phyloP scores from a whole-genome alignment of 2,329 filamentous ascomycete species.

The Myriosclerotinia scirpicola region DNA sequence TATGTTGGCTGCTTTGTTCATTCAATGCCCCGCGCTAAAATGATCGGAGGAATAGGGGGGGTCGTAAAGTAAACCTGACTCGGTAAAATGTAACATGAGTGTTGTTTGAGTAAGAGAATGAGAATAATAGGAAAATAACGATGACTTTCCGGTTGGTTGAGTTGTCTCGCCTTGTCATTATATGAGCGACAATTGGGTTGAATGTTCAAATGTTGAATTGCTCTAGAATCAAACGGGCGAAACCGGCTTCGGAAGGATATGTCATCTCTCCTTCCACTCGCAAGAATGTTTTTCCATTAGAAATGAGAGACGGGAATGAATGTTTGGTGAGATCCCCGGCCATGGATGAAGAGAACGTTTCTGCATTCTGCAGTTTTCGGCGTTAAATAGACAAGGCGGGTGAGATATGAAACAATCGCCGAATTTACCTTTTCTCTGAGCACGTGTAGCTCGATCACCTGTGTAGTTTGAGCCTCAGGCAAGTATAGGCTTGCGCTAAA shows the following conservation, averaged over 20 bases:
- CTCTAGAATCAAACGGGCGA: constrained; percentile 2
- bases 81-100: background rate
- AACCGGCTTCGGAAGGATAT: constrained; percentile 21
- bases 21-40: constrained; percentile 29
- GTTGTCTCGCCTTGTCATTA: background rate
- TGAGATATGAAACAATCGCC: background rate
- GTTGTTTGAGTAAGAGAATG: background rate
- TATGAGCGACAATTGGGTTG: too few species aligned
- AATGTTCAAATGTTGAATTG: background rate
- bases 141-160: constrained; percentile 32
- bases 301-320: constrained; percentile 1
- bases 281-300: constrained; percentile 21
- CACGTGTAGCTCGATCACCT: background rate
- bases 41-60: constrained; percentile 29
- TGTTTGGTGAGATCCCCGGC: too few species aligned
- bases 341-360: constrained; percentile 21
- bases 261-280: constrained; percentile 4
- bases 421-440: background rate
- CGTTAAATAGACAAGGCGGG: background rate
- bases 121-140: constrained; percentile 16
- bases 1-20: constrained; percentile 3
- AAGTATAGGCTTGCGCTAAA: background rate
- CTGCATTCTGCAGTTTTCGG: background rate
- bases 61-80: background rate
- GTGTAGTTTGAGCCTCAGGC: background rate